phyloP scores from a whole-genome alignment of 495 filamentous ascomycete genomes.

The Aspergillus mulundensis region DNA sequence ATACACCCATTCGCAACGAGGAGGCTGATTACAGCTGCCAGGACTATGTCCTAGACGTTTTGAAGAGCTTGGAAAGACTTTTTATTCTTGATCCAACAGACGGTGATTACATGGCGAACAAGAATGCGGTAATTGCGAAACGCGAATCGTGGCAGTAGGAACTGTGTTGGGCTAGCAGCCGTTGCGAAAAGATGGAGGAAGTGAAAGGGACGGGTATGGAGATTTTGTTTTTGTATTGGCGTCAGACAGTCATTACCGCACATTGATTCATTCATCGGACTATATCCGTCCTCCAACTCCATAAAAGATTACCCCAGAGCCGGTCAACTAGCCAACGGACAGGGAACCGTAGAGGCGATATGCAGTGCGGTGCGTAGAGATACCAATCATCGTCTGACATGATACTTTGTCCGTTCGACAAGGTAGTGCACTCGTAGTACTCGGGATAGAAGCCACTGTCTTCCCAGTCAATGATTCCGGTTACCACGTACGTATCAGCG shows the following conservation, averaged over 20 bases:
- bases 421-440: constrained; percentile 29
- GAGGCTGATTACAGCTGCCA: background rate
- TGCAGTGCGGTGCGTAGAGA: constrained; percentile 24
- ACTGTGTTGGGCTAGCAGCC: background rate
- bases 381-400: constrained; percentile 32
- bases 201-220: too few relatives aligned
- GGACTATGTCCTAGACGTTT: background rate
- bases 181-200: background rate
- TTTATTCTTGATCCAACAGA: background rate
- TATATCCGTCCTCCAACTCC: background rate
- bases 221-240: too few relatives aligned
- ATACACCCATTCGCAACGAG: background rate
- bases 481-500: constrained; percentile 21
- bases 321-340: constrained; percentile 32
- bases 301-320: constrained; percentile 2
- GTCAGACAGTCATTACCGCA: background rate
- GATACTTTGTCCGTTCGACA: constrained; percentile 26
- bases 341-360: constrained; percentile 21
- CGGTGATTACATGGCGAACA: background rate
- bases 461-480: constrained; percentile 35
- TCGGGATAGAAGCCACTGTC: constrained; percentile 32
- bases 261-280: background rate
- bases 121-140: background rate
- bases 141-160: background rate
- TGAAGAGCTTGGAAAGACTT: background rate